Base-by-base conservation (phyloP, 78 protist species). In the Cyanophora paradoxa region DNA sequence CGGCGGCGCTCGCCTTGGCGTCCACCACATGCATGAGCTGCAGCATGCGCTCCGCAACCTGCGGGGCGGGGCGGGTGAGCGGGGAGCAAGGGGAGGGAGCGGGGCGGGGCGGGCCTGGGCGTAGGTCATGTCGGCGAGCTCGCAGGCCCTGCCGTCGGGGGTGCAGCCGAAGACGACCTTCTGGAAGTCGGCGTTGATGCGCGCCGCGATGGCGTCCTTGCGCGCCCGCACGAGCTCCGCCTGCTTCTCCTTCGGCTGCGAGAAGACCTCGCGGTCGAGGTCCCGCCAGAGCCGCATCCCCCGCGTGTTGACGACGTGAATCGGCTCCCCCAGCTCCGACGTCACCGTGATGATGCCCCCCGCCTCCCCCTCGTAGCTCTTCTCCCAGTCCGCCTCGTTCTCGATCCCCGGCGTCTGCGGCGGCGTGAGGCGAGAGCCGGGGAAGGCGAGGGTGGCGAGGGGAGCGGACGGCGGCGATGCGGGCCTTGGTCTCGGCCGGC, bases 241-340 rank as follows among this genome's bases (percentile, higher is more conserved):
- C n/a, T n/a, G n/a, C n/a, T n/a, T n/a, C n/a, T n/a, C n/a, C n/a
- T n/a, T n/a, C n/a, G n/a, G n/a, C 17, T 76, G 80, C 26, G 48
- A 40, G 79, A 85, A 85, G 76, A 58, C 1, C 0, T 5, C 33
- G 41, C 59, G n/a, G 79, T 79, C 84, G 28, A 85, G 14, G 30
- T 66, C 52, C 57, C 50, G 42, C 89, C 89, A 85, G 33, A 79
- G 61, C 72, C 28, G 3, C 24, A 68, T 50, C 17, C 85, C 89
- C 4, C 89, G 77, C n/a, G 17, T 85, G n/a, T 77, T 76, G 16
- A 85, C 30, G 65, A 69, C 70, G 76, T 85, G 89, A 37, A 85
- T 85, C n/a, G 89, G 89, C 68, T 79, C 89, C 10, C 89, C 89
- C 5, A 85, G 85, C 77, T 85, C 89, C 14, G 83, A 76, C 31